Percentiles rank a stretch among this genome's conserved stretches.
These are phyloP conservation scores for Botrytis aclada DNA, from an alignment of 2,329 filamentous ascomycete species.

Conservation along the genomic window DNA sequence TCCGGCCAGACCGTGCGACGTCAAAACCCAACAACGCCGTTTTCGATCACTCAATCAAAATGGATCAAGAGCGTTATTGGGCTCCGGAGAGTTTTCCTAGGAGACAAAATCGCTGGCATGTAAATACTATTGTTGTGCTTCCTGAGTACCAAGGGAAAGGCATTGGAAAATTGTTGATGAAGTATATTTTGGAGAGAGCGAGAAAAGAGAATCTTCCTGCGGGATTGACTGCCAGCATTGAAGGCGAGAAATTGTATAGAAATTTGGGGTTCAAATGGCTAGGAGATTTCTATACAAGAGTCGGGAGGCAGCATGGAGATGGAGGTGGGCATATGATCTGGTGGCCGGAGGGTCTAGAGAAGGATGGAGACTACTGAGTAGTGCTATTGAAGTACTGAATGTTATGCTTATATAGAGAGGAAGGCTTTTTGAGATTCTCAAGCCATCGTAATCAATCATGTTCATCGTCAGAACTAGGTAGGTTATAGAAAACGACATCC, in stretches of 20 bases:
- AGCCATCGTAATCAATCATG: neutral
- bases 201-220: conserved; percentile 28
- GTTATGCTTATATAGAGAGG: neutral
- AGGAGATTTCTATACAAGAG: conserved; percentile 25
- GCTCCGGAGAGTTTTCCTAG: conserved; percentile 25
- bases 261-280: conserved; percentile 31
- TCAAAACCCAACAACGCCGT: conserved; percentile 12
- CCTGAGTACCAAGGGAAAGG: conserved; percentile 30
- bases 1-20: conserved; percentile 26
- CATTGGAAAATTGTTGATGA: conserved; percentile 30
- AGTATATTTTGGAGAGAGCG: conserved; percentile 24
- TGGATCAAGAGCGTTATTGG: conserved; percentile 28
- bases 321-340: conserved; percentile 31
- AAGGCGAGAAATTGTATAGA: conserved; percentile 30
- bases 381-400: neutral
- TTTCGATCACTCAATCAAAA: conserved; percentile 17
- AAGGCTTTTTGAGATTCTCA: neutral
- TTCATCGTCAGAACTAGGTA: neutral
- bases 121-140: conserved; percentile 26
- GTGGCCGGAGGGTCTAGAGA: conserved; percentile 24
- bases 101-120: conserved; percentile 30
- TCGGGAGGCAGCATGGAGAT: conserved; percentile 16
- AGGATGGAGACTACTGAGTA: neutral
- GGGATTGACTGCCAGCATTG: conserved; percentile 27
- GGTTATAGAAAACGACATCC: neutral